Evolutionary conservation across 2,329 filamentous ascomycete genomes (phyloP).

Genomic region (Colletotrichum salicis): DNA sequence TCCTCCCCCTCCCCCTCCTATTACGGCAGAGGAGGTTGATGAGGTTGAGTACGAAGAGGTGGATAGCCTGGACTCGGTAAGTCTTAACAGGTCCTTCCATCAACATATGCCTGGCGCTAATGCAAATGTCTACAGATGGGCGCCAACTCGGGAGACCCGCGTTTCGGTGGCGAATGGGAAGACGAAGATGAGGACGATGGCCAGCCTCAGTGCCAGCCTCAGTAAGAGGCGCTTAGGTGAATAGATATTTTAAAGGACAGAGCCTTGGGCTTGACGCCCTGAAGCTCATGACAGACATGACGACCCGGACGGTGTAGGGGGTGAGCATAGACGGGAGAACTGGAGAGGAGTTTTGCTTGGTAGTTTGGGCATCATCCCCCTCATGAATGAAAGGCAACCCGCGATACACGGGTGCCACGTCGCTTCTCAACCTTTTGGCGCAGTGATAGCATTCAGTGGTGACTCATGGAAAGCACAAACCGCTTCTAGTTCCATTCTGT

Average conservation of each 20-base stretch:
- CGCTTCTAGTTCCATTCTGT: neutral
- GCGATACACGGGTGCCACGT: constrained; percentile 21
- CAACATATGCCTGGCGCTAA: constrained; percentile 39
- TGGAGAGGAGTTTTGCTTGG: constrained; percentile 35
- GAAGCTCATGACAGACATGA: constrained; percentile 34
- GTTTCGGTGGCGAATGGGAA: constrained; percentile 74
- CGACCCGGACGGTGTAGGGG: constrained; percentile 27
- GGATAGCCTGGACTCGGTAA: constrained; percentile 81
- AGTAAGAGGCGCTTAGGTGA: constrained; percentile 57
- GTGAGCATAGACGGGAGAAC: constrained; percentile 31
- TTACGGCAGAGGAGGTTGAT: constrained; percentile 80
- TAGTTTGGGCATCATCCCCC: constrained; percentile 33
- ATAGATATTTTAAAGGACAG: constrained; percentile 31
- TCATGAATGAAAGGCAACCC: constrained; percentile 34
- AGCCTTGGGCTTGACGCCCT: constrained; percentile 30
- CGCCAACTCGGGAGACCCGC: constrained; percentile 74
- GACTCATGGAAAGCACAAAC: neutral
- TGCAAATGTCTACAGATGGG: constrained; percentile 66
- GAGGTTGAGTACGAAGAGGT: constrained; percentile 89
- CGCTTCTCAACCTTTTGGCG: constrained; percentile 5
- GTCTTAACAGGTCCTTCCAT: constrained; percentile 36
- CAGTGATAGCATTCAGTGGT: neutral
- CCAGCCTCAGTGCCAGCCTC: constrained; percentile 77
- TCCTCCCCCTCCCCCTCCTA: constrained; percentile 69
- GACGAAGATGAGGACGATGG: constrained; percentile 76